phyloP scores from a whole-genome alignment of 2,329 filamentous ascomycete species.

The Waltergamsia citrina region DNA sequence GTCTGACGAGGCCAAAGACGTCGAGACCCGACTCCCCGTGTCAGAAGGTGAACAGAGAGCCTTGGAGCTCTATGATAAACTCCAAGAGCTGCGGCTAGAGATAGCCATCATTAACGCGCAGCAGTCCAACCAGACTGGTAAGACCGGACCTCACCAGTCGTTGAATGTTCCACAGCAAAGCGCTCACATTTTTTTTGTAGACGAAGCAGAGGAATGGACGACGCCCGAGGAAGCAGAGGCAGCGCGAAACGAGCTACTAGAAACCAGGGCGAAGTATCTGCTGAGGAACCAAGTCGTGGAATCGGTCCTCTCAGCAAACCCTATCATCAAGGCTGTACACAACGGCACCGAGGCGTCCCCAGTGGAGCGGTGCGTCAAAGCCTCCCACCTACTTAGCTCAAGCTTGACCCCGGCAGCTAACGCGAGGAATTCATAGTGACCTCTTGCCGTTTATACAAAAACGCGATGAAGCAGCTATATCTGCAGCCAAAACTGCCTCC shows the following conservation, averaged over 20 bases:
- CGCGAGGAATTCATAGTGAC: conserved; percentile 34
- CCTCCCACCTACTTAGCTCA: neutral
- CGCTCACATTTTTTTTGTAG: too few species aligned
- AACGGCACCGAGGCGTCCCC: conserved; percentile 52
- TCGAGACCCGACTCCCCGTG: conserved; percentile 31
- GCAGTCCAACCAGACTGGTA: conserved; percentile 24
- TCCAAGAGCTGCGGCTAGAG: conserved; percentile 65
- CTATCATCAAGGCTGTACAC: conserved; percentile 71
- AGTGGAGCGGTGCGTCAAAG: conserved; percentile 51
- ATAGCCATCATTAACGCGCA: conserved; percentile 53
- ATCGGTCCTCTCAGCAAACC: conserved; percentile 61
- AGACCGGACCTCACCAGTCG: too few species aligned
- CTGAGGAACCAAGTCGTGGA: conserved; percentile 61
- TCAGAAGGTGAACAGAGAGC: conserved; percentile 57
- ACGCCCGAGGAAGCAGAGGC: conserved; percentile 42
- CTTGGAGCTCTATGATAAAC: conserved; percentile 60
- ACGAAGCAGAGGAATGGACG: conserved; percentile 4
- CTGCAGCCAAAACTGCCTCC: conserved; percentile 49
- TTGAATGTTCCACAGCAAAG: too few species aligned
- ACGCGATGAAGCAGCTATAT: conserved; percentile 57
- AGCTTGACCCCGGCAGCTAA: neutral
- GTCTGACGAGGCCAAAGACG: conserved; percentile 17
- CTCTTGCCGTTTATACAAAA: conserved; percentile 56
- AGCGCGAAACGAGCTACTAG: conserved; percentile 57
- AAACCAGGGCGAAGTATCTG: conserved; percentile 60